Evolutionary conservation across 345 rosid genomes (phyloP), one percentile per base, ranked within the genome.

Genomic region (Sonneratia alba): DNA sequence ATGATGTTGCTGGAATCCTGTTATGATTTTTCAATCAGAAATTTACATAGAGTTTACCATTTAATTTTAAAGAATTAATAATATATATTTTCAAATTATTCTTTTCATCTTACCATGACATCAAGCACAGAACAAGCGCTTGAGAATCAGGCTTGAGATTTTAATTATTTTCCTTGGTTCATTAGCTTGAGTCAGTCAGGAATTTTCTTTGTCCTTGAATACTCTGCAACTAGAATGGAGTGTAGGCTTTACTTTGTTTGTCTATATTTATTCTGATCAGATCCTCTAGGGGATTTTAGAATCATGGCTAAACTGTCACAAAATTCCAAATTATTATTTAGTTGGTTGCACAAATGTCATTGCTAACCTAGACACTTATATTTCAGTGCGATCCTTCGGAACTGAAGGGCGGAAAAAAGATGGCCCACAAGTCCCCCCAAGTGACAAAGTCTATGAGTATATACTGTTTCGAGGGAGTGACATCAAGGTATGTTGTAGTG

Each of bases 321-420:
- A 7, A 27, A 1, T 34, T n/a, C 8, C 18, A 4, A 12, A 10
- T 62, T 7, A 3, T 62, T 22, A 18, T 56, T 22, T 4, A 34
- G 15, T 62, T 27, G 18, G 8, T 34, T 62, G 38, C 27, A 34
- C 38, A 34, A 62, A 27, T 62, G 16, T 62, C 18, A 27, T 18
- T 62, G 37, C 66, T 62, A 62, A 62, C 37, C 9, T 62, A 34
- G 6, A 2, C 66, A 32, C 5, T 27, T 62, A 27, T 34, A 3
- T 67, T 36, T 73, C 84, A 89, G 95, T 89, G 32, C 82, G 95
- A 69, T 87, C 95, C 9, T 86, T 84, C 81, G 95, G 95, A 78
- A 89, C 95, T 3, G 91, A 89, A 78, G 95, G 90, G 70, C 83
- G 95, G 69, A 87, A 88, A 76, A 86, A 87, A 38, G 95, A 89